Evolutionary conservation across 1,284 basidiomycete species (phyloP).

Genomic region (Peniophora sp.): DNA sequence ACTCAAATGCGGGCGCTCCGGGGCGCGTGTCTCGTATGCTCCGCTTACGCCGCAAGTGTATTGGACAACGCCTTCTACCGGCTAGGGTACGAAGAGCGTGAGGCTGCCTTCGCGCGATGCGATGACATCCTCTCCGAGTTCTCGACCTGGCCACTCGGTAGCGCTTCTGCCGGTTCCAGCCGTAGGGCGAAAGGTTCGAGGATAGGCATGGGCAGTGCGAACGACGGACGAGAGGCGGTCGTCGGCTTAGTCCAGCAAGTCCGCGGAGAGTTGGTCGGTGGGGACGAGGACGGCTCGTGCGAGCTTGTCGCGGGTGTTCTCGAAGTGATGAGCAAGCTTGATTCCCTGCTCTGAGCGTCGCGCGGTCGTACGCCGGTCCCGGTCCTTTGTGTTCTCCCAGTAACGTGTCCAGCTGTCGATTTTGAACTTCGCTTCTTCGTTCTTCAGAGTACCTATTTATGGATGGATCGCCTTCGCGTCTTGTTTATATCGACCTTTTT

Average conservation of each 20-base stretch:
- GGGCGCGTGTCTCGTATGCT: conserved; percentile 80
- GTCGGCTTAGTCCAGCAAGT: conserved; percentile 76
- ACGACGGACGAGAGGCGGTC: conserved; percentile 63
- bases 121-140: conserved; percentile 92
- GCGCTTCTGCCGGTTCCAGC: conserved; percentile 21
- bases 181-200: conserved; percentile 35
- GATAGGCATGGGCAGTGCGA: conserved; percentile 46
- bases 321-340: conserved; percentile 84
- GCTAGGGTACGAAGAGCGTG: conserved; percentile 84
- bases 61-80: conserved; percentile 87
- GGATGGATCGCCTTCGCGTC: no score
- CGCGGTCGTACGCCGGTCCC: no score
- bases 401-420: no score
- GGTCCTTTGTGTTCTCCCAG: no score
- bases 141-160: conserved; percentile 82
- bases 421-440: no score
- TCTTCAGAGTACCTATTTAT: no score
- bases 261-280: conserved; percentile 56
- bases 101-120: conserved; percentile 84
- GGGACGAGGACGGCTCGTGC: conserved; percentile 71
- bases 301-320: conserved; percentile 87
- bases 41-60: conserved; percentile 90
- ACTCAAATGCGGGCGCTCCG: conserved; percentile 73
- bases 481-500: no score
- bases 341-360: conserved; percentile 56